Conservation (phyloP, 2,329 filamentous ascomycete genomes). For the Claviceps purpurea region DNA sequence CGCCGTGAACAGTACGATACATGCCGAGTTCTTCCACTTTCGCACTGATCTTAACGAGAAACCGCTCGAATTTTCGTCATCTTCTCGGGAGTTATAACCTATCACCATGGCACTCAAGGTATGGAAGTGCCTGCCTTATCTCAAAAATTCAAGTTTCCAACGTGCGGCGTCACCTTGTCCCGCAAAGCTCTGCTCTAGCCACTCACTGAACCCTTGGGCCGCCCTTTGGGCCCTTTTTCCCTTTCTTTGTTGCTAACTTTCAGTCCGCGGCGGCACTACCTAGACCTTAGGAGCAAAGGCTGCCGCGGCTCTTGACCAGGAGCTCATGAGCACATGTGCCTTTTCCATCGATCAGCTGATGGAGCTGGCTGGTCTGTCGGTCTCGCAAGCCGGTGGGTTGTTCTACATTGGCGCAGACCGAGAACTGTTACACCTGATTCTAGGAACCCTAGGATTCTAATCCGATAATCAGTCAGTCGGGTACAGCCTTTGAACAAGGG, state of each 20-base stretch:
- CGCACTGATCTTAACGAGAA: no score
- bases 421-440: no score
- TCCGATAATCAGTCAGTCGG: constrained; percentile 50
- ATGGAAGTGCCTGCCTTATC: not conserved
- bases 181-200: no score
- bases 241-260: not conserved
- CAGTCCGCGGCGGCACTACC: not conserved
- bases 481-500: constrained; percentile 66
- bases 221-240: no score
- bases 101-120: constrained; percentile 1
- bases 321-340: constrained; percentile 78
- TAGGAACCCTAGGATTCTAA: not conserved
- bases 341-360: constrained; percentile 96
- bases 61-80: not conserved
- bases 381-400: constrained; percentile 68
- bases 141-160: not conserved
- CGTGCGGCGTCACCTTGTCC: no score
- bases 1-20: not conserved
- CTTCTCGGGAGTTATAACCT: no score
- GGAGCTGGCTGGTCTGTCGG: constrained; percentile 87
- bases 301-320: constrained; percentile 77
- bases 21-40: not conserved
- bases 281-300: constrained; percentile 80
- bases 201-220: no score
- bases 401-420: not conserved